Percentiles rank a stretch among this genome's conserved stretches.
Conservation (phyloP, 352 stramenopile species). For the Phytophthora agathidicida region DNA sequence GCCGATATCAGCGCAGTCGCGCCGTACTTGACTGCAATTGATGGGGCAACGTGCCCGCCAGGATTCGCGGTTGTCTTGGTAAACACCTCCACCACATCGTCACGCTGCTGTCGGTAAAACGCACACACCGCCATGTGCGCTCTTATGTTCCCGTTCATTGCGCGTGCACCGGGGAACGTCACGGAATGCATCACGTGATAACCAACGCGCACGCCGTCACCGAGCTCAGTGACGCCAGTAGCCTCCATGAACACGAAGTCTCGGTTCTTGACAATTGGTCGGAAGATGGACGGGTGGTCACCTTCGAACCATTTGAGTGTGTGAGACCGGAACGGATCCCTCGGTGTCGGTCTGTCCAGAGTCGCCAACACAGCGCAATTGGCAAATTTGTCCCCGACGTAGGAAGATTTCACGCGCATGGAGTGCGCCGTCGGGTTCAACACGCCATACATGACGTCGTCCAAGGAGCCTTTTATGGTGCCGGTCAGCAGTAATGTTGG, state of each 20-base stretch:
- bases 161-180: slow-evolving; percentile 28
- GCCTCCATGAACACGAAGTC: slow-evolving; percentile 61
- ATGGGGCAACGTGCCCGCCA: slow-evolving; percentile 15
- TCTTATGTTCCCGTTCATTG: slow-evolving; percentile 26
- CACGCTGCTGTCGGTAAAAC: slow-evolving; percentile 41
- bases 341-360: slow-evolving; percentile 30
- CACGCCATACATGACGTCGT: slow-evolving; percentile 51
- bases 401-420: slow-evolving; percentile 44
- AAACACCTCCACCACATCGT: slow-evolving; percentile 37
- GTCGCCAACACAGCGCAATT: slow-evolving; percentile 40
- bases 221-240: slow-evolving; percentile 39
- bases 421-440: slow-evolving; percentile 37
- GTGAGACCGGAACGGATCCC: slow-evolving; percentile 50
- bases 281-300: slow-evolving; percentile 47
- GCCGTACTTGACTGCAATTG: slow-evolving; percentile 23
- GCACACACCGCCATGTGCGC: slow-evolving; percentile 40
- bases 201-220: slow-evolving; percentile 40
- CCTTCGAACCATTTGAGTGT: slow-evolving; percentile 59
- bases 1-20: slow-evolving; percentile 20
- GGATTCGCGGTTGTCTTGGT: slow-evolving; percentile 33
- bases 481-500: slow-evolving; percentile 35
- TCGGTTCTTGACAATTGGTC: slow-evolving; percentile 50
- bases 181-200: slow-evolving; percentile 67
- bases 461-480: slow-evolving; percentile 34
- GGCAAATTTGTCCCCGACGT: slow-evolving; percentile 51